phyloP scores from a whole-genome alignment of 2,329 filamentous ascomycete species.

The Blastomyces emzantsi region DNA sequence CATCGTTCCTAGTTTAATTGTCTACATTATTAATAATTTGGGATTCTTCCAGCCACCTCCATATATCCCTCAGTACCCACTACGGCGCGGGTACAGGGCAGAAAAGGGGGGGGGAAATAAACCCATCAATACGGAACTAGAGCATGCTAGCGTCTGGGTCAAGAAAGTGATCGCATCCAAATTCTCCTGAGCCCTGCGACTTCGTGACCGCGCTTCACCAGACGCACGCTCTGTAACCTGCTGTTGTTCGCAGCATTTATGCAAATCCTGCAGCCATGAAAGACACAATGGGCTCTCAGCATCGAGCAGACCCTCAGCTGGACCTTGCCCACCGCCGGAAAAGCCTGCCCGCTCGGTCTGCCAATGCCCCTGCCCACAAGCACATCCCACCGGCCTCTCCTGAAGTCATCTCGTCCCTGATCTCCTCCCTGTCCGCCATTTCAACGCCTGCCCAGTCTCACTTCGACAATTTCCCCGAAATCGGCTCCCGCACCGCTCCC shows the following conservation, averaged over 20 bases:
- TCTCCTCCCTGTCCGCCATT: slow-evolving; percentile 52
- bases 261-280: slow-evolving; percentile 7
- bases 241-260: slow-evolving; percentile 4
- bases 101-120: background rate
- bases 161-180: background rate
- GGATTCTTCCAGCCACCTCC: background rate
- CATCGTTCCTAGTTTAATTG: background rate
- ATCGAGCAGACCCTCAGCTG: background rate
- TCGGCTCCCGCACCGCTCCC: slow-evolving; percentile 34
- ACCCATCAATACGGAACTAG: slow-evolving; percentile 1
- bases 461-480: slow-evolving; percentile 52
- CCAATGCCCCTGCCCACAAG: slow-evolving; percentile 17
- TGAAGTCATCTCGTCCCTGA: slow-evolving; percentile 49
- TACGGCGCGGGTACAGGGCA: background rate
- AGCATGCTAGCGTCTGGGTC: slow-evolving; percentile 6
- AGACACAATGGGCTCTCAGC: slow-evolving; percentile 1
- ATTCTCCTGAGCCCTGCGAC: background rate
- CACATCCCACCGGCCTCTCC: slow-evolving; percentile 37
- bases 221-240: background rate
- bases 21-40: background rate
- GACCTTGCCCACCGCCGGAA: slow-evolving; percentile 34
- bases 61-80: background rate
- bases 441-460: slow-evolving; percentile 57
- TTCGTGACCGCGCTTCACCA: background rate
- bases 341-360: slow-evolving; percentile 28